Evolutionary conservation across 495 filamentous ascomycete species (phyloP), one percentile per base, ranked within the genome.

Genomic region (Aspergillus nanangensis): DNA sequence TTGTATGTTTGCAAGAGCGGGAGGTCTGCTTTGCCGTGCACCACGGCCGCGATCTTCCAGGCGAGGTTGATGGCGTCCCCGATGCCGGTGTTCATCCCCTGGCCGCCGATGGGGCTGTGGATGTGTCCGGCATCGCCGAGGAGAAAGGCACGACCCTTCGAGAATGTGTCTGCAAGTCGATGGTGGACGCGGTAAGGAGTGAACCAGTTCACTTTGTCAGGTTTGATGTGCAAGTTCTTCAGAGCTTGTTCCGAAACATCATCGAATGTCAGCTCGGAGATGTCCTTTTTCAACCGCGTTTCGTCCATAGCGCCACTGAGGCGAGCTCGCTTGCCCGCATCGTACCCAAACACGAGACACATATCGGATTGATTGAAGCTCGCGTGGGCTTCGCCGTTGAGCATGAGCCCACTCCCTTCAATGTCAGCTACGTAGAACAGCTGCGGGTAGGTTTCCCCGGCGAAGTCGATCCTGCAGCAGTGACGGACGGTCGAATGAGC

Each of bases 41-140:
- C 52, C 5, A 77, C 73, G 14, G 71, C 69, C 3, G 66, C 57
- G 1, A 76, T 43, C 38, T 76, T 77, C 81, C 81, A 84, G 8
- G 70, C 75, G 0, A 83, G 65, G 41, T 82, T 81, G 27, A 80
- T 63, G 0, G 78, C 67, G 41, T 83, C 80, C 31, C 76, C 71
- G 20, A 83, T 76, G 0, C 81, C 79, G 0, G 75, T 75, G 51
- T 84, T 84, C 70, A 83, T 75, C 3, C 81, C 81, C 41, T 80
- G 79, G 1, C 74, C 80, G 0, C 76, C 78, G 0, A 69, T 71
- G 0, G 79, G 78, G 25, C 70, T 75, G 52, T 81, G 76, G 22
- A 75, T 78, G 48, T 84, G 81, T 3, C 76, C 77, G 4, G 80
- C 76, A 38, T 70, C 66, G 0, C 66, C 66, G 17, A 62, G 59